A percentile compares a stretch with the other conserved stretches of the same genome.
Evolutionary conservation across 345 rosid species (phyloP).

Genomic region (Schrenkiella parvula): DNA sequence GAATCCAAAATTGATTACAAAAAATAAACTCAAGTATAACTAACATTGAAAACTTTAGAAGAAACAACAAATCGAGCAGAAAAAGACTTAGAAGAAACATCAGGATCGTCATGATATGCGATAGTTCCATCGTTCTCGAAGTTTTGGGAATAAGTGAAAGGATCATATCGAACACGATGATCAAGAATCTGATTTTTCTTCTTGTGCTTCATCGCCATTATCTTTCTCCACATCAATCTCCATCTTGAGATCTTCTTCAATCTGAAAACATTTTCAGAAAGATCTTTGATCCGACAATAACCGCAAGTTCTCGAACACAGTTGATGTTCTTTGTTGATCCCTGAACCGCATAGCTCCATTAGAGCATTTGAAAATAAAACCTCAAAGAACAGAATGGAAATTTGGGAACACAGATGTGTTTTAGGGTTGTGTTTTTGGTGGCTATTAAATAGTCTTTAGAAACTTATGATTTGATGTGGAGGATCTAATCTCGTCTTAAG

Average conservation of each 20-base stretch:
- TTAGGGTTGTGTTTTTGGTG: not conserved
- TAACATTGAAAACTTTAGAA: conserved; percentile 18
- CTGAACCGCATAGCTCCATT: conserved; percentile 12
- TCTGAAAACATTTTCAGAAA: conserved; percentile 10
- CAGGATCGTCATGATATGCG: conserved; percentile 32
- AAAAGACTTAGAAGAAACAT: conserved; percentile 27
- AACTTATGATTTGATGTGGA: not conserved
- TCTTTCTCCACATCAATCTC: conserved; percentile 30
- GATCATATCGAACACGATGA: conserved; percentile 20
- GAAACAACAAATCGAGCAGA: conserved; percentile 31
- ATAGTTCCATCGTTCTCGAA: conserved; percentile 25
- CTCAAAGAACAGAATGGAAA: not conserved
- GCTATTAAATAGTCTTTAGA: not conserved
- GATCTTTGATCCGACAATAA: conserved; percentile 10
- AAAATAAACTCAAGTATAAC: not conserved
- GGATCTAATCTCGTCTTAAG: conserved; percentile 13
- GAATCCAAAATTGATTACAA: conserved; percentile 10
- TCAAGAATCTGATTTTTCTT: conserved; percentile 9
- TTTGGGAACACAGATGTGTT: not conserved
- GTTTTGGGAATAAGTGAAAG: conserved; percentile 26
- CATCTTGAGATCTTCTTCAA: conserved; percentile 20
- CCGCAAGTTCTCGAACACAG: not conserved
- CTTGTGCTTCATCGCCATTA: conserved; percentile 5
- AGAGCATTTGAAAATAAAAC: not conserved
- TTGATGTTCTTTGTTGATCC: conserved; percentile 1